Conservation (phyloP, 2,329 filamentous ascomycete species). For the Penicillium sp. region DNA sequence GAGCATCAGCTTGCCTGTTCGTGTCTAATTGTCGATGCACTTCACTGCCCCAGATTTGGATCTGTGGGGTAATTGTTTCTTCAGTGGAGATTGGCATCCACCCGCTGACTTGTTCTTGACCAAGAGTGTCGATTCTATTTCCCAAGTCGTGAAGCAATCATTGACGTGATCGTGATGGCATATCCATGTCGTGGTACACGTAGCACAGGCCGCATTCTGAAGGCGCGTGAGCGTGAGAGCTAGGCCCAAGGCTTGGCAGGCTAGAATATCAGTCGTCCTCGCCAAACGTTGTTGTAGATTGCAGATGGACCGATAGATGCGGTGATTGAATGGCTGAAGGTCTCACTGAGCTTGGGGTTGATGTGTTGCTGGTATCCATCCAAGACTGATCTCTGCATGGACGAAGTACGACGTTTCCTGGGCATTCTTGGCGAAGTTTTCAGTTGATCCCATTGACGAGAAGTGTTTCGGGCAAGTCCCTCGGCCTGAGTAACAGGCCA, state of each 20-base stretch:
- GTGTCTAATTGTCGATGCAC: background rate
- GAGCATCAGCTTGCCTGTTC: background rate
- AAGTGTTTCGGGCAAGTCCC: background rate
- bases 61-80: background rate
- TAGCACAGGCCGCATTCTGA: slow-evolving; percentile 19
- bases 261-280: slow-evolving; percentile 2
- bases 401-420: background rate
- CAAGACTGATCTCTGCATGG: background rate
- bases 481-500: background rate
- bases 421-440: background rate
- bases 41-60: background rate
- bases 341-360: background rate
- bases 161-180: background rate
- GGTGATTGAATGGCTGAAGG: background rate
- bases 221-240: slow-evolving; percentile 1
- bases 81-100: background rate
- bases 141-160: background rate
- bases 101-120: background rate
- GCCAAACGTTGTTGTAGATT: slow-evolving; percentile 15
- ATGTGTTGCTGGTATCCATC: background rate
- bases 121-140: background rate
- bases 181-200: background rate
- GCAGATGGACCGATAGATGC: background rate
- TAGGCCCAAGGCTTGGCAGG: slow-evolving; percentile 13
- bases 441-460: background rate